Base-by-base conservation (phyloP, 1,139 yeast genomes). In the Sugiyamaella novakii region DNA sequence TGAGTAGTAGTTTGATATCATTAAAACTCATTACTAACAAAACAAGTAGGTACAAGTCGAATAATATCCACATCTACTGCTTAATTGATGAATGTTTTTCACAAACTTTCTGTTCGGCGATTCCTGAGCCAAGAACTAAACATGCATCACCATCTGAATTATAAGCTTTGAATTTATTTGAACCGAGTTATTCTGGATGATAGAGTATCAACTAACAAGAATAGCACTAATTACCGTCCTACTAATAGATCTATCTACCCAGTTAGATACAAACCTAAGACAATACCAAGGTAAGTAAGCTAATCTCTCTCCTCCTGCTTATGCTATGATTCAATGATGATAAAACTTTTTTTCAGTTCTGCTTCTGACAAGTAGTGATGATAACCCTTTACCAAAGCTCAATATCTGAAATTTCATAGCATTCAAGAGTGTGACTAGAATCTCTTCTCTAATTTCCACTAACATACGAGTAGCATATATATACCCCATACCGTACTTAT, bases 51-150 rank as follows among this genome's bases (percentile, higher is more conserved):
- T n/a, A n/a, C n/a, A n/a, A n/a, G n/a, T n/a, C n/a, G n/a, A n/a
- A n/a, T n/a, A n/a, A n/a, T n/a, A n/a, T n/a, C n/a, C 22, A 15
- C 10, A 22, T 12, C n/a, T 15, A n/a, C 14, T 34, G 29, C 33
- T 45, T 27, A 15, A 37, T 39, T 45, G 51, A 48, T 31, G 49
- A 48, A 48, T 45, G 51, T 45, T 48, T 30, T 46, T 45, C 49
- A 48, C 49, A 48, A 40, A 47, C 51, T 46, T 44, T 36, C 37
- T 47, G 50, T 47, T 47, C 50, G 43, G 46, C 39, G 46, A 42
- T 15, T 42, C 46, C 46, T 42, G 46, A 42, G 46, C 46, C 46
- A 5, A 12, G 46, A 42, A 42, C 46, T 33, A 42, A 42, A 42
- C 46, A 42, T 42, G 46, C 46, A 42, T 42, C 46, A 42, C 46